These are phyloP conservation scores for Cryphonectria parasitica DNA, from an alignment of 2,329 filamentous ascomycete genomes.

Conservation along the genomic window DNA sequence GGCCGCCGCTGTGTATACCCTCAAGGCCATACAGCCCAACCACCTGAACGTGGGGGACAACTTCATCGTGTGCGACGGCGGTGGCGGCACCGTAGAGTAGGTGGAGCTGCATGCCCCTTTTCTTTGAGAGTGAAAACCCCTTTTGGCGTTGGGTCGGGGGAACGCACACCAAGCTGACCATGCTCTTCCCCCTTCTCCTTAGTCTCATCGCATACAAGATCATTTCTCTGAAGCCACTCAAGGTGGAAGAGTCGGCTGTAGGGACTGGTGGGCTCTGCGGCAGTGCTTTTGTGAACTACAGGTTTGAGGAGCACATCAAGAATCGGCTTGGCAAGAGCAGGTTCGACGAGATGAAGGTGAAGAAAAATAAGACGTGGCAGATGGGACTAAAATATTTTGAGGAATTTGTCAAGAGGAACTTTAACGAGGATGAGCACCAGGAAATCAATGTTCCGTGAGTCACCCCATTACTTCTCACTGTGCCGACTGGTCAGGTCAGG, in stretches of 20 bases:
- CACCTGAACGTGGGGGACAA: constrained; percentile 70
- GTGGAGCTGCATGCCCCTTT: constrained; percentile 34
- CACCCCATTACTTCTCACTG: neutral
- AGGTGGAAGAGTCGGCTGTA: constrained; percentile 78
- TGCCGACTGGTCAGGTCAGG: neutral
- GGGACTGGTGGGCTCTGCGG: constrained; percentile 79
- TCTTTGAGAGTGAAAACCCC: neutral
- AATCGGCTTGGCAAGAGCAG: constrained; percentile 66
- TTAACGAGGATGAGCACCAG: constrained; percentile 75
- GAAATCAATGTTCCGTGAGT: constrained; percentile 76
- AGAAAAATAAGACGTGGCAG: constrained; percentile 80
- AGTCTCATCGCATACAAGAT: constrained; percentile 81
- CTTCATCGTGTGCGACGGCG: constrained; percentile 66
- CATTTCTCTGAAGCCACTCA: constrained; percentile 70
- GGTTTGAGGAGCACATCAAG: constrained; percentile 78
- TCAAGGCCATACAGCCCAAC: constrained; percentile 79
- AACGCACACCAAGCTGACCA: constrained; percentile 29
- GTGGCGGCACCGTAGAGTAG: constrained; percentile 70
- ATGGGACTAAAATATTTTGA: constrained; percentile 81
- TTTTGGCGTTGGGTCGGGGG: neutral
- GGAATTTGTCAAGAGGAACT: constrained; percentile 83
- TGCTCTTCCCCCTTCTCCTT: neutral
- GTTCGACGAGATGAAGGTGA: constrained; percentile 76
- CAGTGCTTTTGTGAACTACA: constrained; percentile 78
- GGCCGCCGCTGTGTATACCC: constrained; percentile 77